These are phyloP conservation scores for Leptographium procerum DNA, from an alignment of 2,329 filamentous ascomycete species.

Conservation along the genomic window DNA sequence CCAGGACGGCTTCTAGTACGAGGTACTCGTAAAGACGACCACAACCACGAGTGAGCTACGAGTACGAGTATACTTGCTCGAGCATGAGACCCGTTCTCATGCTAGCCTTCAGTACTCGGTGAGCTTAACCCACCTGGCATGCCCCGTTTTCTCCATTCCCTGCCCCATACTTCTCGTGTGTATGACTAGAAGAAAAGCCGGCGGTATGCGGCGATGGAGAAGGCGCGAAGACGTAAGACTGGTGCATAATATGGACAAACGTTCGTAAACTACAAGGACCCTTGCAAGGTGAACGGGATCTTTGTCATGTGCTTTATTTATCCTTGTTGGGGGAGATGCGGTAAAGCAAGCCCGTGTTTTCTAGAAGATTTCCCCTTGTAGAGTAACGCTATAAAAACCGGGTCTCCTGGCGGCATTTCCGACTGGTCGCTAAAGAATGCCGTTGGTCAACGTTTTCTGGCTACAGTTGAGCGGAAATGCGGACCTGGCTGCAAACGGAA, in stretches of 20 bases:
- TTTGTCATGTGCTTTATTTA: neutral
- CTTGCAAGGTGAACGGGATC: neutral
- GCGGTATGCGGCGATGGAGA: neutral
- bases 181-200: neutral
- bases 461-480: neutral
- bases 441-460: neutral
- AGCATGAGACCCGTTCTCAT: neutral
- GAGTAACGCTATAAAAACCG: neutral
- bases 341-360: neutral
- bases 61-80: too few species aligned
- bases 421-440: neutral
- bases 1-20: too few species aligned
- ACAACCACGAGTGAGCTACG: too few species aligned
- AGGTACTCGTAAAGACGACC: too few species aligned
- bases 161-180: neutral
- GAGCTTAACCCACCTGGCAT: neutral
- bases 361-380: slow-evolving; percentile 1
- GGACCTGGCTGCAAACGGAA: neutral
- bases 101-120: neutral
- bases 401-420: neutral
- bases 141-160: neutral
- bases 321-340: neutral
- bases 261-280: neutral
- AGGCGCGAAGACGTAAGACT: neutral
- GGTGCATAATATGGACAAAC: too few species aligned